phyloP scores from a whole-genome alignment of 176 grass and related monocot genomes.

The Bothriochloa decipiens region DNA sequence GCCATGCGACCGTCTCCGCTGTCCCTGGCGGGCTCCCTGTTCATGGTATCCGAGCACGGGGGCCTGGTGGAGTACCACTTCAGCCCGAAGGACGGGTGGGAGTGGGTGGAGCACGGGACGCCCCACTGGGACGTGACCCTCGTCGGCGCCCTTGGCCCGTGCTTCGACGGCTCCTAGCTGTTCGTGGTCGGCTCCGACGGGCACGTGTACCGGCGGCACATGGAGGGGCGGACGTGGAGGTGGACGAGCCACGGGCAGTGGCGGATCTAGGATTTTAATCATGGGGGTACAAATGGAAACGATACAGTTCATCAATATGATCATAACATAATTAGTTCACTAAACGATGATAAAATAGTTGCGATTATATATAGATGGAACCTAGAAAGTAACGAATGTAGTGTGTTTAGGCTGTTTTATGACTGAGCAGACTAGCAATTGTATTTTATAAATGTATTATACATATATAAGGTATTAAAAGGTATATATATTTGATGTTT shows the following conservation, averaged over 20 bases:
- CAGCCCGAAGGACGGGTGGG: constrained; percentile 74
- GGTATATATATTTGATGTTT: too few species aligned
- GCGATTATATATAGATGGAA: too few species aligned
- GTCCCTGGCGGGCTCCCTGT: constrained; percentile 73
- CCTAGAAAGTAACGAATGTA: too few species aligned
- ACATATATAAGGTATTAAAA: too few species aligned
- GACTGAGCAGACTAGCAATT: too few species aligned
- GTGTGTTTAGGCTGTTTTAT: too few species aligned
- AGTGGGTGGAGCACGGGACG: constrained; percentile 96
- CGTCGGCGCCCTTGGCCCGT: constrained; percentile 77
- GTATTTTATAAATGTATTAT: too few species aligned
- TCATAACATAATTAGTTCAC: too few species aligned
- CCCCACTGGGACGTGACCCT: constrained; percentile 66
- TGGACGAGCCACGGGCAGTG: constrained; percentile 82
- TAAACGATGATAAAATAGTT: too few species aligned
- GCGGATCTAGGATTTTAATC: too few species aligned
- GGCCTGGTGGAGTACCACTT: constrained; percentile 89
- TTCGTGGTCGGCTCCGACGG: constrained; percentile 88
- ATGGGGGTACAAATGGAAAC: too few species aligned
- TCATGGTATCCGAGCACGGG: constrained; percentile 87
- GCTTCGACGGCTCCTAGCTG: constrained; percentile 72
- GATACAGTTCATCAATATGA: too few species aligned
- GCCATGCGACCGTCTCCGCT: constrained; percentile 66
- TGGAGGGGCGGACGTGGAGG: constrained; percentile 62
- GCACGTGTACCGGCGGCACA: constrained; percentile 67